Percentiles rank a stretch among this genome's conserved stretches.
Conservation (phyloP, 495 filamentous ascomycete species). For the Melanomma pulvis-pyrius region DNA sequence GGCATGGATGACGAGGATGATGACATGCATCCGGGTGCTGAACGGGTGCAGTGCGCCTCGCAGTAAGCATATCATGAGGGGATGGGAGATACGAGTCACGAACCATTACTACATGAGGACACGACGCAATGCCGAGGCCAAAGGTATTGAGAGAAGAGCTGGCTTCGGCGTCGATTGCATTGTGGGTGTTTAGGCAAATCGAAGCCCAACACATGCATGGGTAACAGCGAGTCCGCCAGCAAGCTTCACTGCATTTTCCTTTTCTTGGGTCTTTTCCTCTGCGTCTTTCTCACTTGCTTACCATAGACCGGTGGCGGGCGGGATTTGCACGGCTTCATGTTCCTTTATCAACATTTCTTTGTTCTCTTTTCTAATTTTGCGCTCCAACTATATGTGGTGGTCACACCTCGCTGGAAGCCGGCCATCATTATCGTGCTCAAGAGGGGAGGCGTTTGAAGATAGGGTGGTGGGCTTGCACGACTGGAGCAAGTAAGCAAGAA, state of each 20-base stretch:
- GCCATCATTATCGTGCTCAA: not conserved
- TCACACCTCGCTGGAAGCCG: not conserved
- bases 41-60: constrained; percentile 95
- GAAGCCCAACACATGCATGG: not conserved
- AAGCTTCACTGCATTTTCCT: not conserved
- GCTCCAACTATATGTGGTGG: not conserved
- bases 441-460: not conserved
- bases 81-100: constrained; percentile 1
- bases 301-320: not conserved
- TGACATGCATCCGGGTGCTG: constrained; percentile 78
- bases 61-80: constrained; percentile 65
- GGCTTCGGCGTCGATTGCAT: not conserved
- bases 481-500: no score
- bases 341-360: not conserved
- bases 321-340: not conserved
- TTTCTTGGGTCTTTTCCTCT: not conserved
- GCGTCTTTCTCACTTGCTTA: not conserved
- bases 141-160: not conserved
- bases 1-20: constrained; percentile 80
- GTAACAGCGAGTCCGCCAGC: not conserved
- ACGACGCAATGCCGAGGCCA: not conserved
- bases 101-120: not conserved
- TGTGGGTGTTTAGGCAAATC: not conserved
- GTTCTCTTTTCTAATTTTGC: not conserved
- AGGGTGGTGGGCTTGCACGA: no score